A percentile compares a stretch with the other conserved stretches of the same genome.
phyloP scores from a whole-genome alignment of 164 flowering plant species.

The Umbellularia californica region DNA sequence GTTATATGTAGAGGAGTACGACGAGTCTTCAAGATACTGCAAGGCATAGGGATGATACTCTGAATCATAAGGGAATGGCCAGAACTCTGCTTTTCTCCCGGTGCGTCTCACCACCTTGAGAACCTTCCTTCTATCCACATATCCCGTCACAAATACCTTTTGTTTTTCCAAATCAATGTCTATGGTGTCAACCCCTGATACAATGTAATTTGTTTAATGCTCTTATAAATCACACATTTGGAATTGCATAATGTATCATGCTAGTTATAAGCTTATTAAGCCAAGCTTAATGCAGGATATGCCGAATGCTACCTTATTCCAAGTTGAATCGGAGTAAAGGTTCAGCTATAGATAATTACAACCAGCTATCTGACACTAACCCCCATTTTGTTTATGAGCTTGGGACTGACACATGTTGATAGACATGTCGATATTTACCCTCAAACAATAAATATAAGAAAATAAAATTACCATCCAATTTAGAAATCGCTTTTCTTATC shows the following conservation, averaged over 20 bases:
- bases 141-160: conserved; percentile 78
- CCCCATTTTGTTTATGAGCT: too few relatives aligned
- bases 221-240: conserved; percentile 29
- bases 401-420: too few relatives aligned
- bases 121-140: conserved; percentile 51
- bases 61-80: conserved; percentile 70
- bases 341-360: conserved; percentile 64
- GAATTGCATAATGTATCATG: conserved; percentile 40
- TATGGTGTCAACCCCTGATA: conserved; percentile 59
- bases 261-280: conserved; percentile 18
- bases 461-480: conserved; percentile 40
- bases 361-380: too few relatives aligned
- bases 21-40: conserved; percentile 54
- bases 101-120: conserved; percentile 65
- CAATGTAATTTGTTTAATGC: neutral
- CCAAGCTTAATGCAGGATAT: too few relatives aligned
- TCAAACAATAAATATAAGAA: conserved; percentile 57
- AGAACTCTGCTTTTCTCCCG: conserved; percentile 68
- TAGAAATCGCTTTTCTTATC: conserved; percentile 60
- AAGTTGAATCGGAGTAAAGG: conserved; percentile 70
- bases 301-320: conserved; percentile 53
- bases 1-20: conserved; percentile 49
- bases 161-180: conserved; percentile 75
- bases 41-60: conserved; percentile 67
- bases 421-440: conserved; percentile 42